Evolutionary conservation across 148 eudicot species (phyloP), one percentile per base, ranked within the genome.

Genomic region (Nyssa sinensis): DNA sequence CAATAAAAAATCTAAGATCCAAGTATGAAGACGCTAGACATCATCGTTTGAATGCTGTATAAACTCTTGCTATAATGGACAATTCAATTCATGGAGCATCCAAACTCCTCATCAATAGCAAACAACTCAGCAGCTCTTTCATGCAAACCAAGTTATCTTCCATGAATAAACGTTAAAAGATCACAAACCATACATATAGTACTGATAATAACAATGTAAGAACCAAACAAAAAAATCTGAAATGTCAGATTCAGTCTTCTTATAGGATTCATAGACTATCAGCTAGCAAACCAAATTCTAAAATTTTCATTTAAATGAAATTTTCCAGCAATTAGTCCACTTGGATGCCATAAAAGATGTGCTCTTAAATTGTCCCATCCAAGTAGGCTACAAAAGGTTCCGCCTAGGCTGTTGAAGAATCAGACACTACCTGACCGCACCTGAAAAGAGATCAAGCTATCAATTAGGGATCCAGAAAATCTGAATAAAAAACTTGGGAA

Each of bases 371-470:
- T 39, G 21, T 41, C 25, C 75, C 64, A 33, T 35, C 65, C 66
- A 62, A 73, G 67, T 39, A 44, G 7, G 75, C 39, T 0, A 5
- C 5, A 29, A 21, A 17, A 44, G 28, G 57, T 28, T 35, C 28
- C 74, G 25, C 34, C 31, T 34, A 11, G 58, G 29, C 30, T 44
- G 68, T 25, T 41, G 0, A 29, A 59, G 29, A 62, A 44, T 73
- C 68, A 73, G 28, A 17, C 67, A 44, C 60, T 73, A 31, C 29
- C 75, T 0, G 67, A 62, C 11, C 75, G 67, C 34, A 63, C 75
- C 75, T 73, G 75, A 73, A 44, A 73, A 35, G 32, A 41, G 25
- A 61, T 10, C 39, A 53, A 53, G 17, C 58, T 6, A 41, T 10
- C 7, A 21, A 17, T 0, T 13, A n/a, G 8, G 23, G 17, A 21